These are phyloP conservation scores for Acorus calamus DNA, from an alignment of 106 monocot genomes.

Conservation along the genomic window DNA sequence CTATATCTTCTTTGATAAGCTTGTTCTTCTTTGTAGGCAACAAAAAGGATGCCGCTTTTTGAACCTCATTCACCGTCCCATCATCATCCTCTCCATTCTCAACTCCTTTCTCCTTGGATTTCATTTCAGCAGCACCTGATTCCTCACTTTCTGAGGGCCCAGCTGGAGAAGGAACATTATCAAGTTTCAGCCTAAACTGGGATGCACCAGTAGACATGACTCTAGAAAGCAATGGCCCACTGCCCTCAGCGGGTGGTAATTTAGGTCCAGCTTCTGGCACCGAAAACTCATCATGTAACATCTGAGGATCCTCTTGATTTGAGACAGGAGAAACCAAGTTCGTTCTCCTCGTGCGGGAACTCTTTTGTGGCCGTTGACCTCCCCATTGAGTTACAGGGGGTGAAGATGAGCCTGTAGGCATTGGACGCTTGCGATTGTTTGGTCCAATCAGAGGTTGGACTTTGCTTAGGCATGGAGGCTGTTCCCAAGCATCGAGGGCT, in stretches of 20 bases:
- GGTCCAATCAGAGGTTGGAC: slow-evolving; percentile 21
- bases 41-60: slow-evolving; percentile 22
- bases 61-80: slow-evolving; percentile 21
- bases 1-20: slow-evolving; percentile 56
- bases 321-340: slow-evolving; percentile 82
- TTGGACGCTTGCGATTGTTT: slow-evolving; percentile 45
- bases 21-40: slow-evolving; percentile 64
- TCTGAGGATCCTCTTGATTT: slow-evolving; percentile 53
- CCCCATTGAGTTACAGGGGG: slow-evolving; percentile 67
- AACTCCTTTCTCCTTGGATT: slow-evolving; percentile 45
- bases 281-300: slow-evolving; percentile 32
- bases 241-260: slow-evolving; percentile 24
- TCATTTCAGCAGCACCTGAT: slow-evolving; percentile 42
- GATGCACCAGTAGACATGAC: slow-evolving; percentile 12
- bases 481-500: slow-evolving; percentile 62
- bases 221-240: slow-evolving; percentile 16
- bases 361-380: slow-evolving; percentile 60
- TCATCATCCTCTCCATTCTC: slow-evolving; percentile 51
- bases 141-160: slow-evolving; percentile 72
- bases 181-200: slow-evolving; percentile 34
- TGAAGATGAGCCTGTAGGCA: slow-evolving; percentile 44
- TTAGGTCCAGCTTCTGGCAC: slow-evolving; percentile 31
- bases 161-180: slow-evolving; percentile 41
- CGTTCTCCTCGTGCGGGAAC: slow-evolving; percentile 58
- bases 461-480: slow-evolving; percentile 34